phyloP scores from a whole-genome alignment of 169 alveolate genomes.

The Plasmodium adleri region DNA sequence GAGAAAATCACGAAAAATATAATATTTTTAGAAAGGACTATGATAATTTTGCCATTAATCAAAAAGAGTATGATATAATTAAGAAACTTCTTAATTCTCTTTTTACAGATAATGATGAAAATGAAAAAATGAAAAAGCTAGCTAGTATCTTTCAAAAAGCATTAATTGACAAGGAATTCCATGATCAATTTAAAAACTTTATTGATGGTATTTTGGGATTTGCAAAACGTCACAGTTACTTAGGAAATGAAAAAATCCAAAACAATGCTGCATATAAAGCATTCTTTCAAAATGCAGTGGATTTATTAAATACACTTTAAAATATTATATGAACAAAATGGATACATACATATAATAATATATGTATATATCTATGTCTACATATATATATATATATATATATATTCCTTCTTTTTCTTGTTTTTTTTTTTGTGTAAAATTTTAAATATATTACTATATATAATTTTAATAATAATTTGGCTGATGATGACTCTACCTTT shows the following conservation, averaged over 20 bases:
- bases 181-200: constrained; percentile 11
- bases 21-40: constrained; percentile 16
- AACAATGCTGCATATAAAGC: neutral
- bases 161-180: neutral
- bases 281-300: no score
- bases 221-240: constrained; percentile 17
- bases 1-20: constrained; percentile 6
- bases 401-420: no score
- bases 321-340: no score
- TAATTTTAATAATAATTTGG: no score
- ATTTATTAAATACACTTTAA: no score
- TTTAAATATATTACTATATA: no score
- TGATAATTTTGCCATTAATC: neutral
- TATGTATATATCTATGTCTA: no score
- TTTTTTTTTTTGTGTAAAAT: no score
- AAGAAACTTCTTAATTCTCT: neutral
- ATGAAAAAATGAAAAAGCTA: neutral
- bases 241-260: neutral
- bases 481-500: no score
- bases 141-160: constrained; percentile 2
- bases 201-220: constrained; percentile 15
- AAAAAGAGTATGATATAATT: constrained; percentile 7
- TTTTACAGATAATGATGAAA: neutral
- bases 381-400: no score
- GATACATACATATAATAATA: no score